Conservation (phyloP, 2,329 filamentous ascomycete genomes). For the Penicillium verrucosum region DNA sequence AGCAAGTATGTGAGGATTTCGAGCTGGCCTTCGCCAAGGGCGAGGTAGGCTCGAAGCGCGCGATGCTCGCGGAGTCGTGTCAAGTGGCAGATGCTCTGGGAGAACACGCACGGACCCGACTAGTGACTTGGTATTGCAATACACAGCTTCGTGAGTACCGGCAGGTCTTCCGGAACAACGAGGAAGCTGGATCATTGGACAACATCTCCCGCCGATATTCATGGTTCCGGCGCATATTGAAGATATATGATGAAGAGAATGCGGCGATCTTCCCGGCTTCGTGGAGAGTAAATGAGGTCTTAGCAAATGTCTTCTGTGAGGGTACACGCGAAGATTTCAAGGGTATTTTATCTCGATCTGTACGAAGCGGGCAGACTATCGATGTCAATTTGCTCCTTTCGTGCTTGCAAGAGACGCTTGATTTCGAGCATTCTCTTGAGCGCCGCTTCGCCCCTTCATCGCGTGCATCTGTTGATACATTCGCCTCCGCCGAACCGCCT, state of each 20-base stretch:
- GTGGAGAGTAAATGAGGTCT: slow-evolving; percentile 86
- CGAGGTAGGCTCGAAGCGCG: slow-evolving; percentile 68
- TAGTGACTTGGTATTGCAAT: slow-evolving; percentile 97
- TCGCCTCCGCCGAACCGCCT: slow-evolving; percentile 72
- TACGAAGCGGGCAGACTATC: slow-evolving; percentile 74
- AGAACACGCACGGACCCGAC: slow-evolving; percentile 73
- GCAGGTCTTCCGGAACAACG: slow-evolving; percentile 91
- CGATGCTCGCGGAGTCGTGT: slow-evolving; percentile 79
- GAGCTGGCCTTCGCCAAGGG: slow-evolving; percentile 90
- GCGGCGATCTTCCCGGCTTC: slow-evolving; percentile 77
- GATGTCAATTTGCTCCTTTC: slow-evolving; percentile 87
- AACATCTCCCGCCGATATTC: slow-evolving; percentile 93
- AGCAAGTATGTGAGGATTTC: slow-evolving; percentile 99
- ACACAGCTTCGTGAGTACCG: slow-evolving; percentile 93
- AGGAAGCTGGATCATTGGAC: slow-evolving; percentile 92
- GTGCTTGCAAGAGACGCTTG: slow-evolving; percentile 90
- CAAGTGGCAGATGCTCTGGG: slow-evolving; percentile 92
- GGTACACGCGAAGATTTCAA: slow-evolving; percentile 95
- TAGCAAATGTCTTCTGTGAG: slow-evolving; percentile 91
- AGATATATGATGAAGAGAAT: slow-evolving; percentile 93
- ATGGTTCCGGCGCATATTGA: slow-evolving; percentile 95
- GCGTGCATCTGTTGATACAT: slow-evolving; percentile 81
- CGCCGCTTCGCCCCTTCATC: slow-evolving; percentile 69
- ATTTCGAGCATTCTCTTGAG: slow-evolving; percentile 93
- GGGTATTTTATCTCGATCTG: slow-evolving; percentile 82